Base-by-base conservation (phyloP, 805 yeast species). In the Teunomyces funiuensis region DNA sequence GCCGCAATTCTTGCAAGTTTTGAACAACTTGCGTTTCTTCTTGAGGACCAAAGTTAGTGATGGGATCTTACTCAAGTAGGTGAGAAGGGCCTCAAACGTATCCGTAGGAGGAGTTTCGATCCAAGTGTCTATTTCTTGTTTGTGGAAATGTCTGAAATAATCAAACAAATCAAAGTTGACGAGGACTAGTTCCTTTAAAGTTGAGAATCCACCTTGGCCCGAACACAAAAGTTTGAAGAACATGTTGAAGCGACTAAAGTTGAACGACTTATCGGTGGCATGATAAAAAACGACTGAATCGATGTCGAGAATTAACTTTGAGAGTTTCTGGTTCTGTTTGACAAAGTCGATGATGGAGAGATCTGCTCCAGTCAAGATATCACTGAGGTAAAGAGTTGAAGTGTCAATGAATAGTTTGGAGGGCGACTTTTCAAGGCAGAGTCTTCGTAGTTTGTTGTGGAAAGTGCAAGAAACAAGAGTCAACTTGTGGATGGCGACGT, bases 341-440 rank as follows among this genome's bases (percentile, higher is more conserved):
- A 69, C 49, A 47, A 77, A 76, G 50, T 74, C 79, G 36, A 76
- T 72, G 22, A 77, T 46, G 4, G 80, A 65, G 27, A 80, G 60
- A 47, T 78, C 83, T 25, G 58, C 65, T 22, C 70, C 70, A 22
- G 74, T 65, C 22, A 58, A 58, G 13, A 79, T 54, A 20, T 66
- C 58, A 8, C 60, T 42, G 25, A 80, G 55, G 33, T 62, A 57
- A 13, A 80, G 54, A 6, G 51, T 45, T 6, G 53, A 50, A 1
- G 76, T 75, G 22, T 65, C 55, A 34, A 58, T 57, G 47, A 79
- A 79, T 34, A 77, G 63, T 1, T 57, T 61, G 19, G 66, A 36
- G 3, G 33, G 29, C 44, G 31, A 44, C 45, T 29, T 49, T 40
- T 23, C 36, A 38, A 22, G 36, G 37, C 37, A 46, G 7, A 30